These are phyloP conservation scores for Chrysoporthe deuterocubensis DNA, from an alignment of 2,329 filamentous ascomycete genomes.

Conservation along the genomic window DNA sequence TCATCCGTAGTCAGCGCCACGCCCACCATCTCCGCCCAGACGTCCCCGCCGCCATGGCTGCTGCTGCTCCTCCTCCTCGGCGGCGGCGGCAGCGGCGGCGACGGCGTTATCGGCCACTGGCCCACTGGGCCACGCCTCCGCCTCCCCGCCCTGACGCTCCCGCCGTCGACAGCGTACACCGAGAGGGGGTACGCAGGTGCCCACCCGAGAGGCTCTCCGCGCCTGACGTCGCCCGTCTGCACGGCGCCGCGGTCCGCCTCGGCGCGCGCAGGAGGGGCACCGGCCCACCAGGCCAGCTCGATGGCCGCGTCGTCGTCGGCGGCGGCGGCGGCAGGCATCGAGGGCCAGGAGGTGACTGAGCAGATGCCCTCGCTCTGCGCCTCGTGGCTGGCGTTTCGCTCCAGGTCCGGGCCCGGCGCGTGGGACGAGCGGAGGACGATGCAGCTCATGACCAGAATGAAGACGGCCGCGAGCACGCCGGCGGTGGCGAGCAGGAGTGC, in stretches of 20 bases:
- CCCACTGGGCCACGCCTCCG: background rate
- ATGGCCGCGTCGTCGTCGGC: background rate
- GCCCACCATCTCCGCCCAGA: background rate
- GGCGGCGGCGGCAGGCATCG: background rate
- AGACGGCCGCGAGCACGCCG: background rate
- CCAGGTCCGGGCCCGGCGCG: background rate
- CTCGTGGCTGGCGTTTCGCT: background rate
- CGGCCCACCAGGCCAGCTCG: background rate
- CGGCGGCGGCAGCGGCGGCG: background rate
- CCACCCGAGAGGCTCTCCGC: too few relatives aligned
- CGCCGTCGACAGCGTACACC: background rate
- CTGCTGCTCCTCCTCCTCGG: background rate
- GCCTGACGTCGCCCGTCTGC: background rate
- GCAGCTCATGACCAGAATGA: slow-evolving; percentile 2
- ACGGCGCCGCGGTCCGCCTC: too few relatives aligned
- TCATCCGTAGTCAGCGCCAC: background rate
- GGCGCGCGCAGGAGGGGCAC: background rate
- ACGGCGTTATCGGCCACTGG: too few relatives aligned
- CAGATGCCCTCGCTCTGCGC: slow-evolving; percentile 8
- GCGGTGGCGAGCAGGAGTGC: background rate
- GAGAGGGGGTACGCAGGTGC: background rate
- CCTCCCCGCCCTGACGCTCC: background rate
- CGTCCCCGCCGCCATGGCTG: background rate
- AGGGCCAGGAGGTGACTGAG: background rate
- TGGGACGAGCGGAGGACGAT: background rate